Base-by-base conservation (phyloP, 192 early-diverging fungal species). In the Backusella liffmaniae region DNA sequence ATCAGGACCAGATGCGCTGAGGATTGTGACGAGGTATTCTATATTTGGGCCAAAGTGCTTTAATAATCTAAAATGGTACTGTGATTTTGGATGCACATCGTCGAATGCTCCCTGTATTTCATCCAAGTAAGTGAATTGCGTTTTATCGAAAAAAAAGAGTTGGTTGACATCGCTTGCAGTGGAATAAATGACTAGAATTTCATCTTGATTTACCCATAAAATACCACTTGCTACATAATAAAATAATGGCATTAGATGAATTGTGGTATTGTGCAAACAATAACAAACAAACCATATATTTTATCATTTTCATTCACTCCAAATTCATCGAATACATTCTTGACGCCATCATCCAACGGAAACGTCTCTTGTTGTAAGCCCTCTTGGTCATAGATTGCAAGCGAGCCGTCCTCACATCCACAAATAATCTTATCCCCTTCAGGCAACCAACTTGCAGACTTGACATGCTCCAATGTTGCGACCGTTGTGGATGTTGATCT, bases 381-480 rank as follows among this genome's bases (percentile, higher is more conserved):
- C 21, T 87, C 82, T 0, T 88, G 87, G 8, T 85, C 85, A 75
- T 91, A 84, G 67, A 94, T 90, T 0, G 82, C 77, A 26, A 97
- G 80, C 15, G 67, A 36, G 3, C 90, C 94, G 13, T 76, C 72
- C n/a, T 78, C 67, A 30, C 87, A 86, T n/a, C 95, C 96, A 39
- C 92, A 92, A 18, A 91, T 90, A 41, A 97, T 88, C 79, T 96
- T 94, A 74, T 95, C 95, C 73, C 96, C 96, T 75, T 96, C 96
- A 35, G 86, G 84, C 62, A 93, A 95, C 96, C 96, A 97, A 56
- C 88, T 90, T 13, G 95, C 86, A 5, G 88, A 80, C 4, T 87
- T 88, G 56, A 84, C 71, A 15, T 73, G 41, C 30, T 75, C 68
- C 16, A 93, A 76, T 5, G 67, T 77, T 4, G 76, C 86, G 3